These are phyloP conservation scores for Dothideomycetes sp. DNA, from an alignment of 2,329 filamentous ascomycete species.

Conservation along the genomic window DNA sequence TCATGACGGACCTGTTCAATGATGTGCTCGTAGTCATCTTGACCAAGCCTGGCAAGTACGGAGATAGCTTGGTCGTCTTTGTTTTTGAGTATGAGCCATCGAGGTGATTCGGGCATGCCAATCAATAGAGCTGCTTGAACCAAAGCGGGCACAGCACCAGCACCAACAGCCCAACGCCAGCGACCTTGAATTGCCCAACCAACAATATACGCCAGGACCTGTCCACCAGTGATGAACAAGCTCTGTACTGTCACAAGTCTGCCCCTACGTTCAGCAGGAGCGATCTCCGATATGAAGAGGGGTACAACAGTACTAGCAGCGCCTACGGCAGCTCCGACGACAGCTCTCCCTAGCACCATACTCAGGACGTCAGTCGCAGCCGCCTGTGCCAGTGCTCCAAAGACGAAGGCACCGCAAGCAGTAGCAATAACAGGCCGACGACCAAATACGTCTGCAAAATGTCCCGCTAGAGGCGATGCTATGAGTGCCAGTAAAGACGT, in stretches of 20 bases:
- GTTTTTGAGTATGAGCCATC: constrained; percentile 71
- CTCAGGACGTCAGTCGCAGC: constrained; percentile 45
- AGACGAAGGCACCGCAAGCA: constrained; percentile 58
- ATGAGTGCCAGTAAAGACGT: constrained; percentile 50
- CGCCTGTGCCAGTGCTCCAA: constrained; percentile 59
- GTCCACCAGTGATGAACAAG: constrained; percentile 77
- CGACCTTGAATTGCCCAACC: constrained; percentile 62
- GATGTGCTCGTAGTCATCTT: constrained; percentile 31
- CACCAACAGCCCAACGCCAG: constrained; percentile 87
- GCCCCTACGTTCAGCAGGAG: constrained; percentile 49
- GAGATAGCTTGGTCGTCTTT: constrained; percentile 50
- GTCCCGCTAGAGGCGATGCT: constrained; percentile 45
- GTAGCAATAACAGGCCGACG: constrained; percentile 39
- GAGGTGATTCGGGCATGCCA: constrained; percentile 77
- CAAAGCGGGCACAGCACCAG: constrained; percentile 68
- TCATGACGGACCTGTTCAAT: constrained; percentile 65
- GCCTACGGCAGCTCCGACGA: constrained; percentile 66
- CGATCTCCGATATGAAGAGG: constrained; percentile 38
- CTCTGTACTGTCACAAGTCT: constrained; percentile 72
- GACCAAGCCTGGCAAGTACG: constrained; percentile 45
- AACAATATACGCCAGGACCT: constrained; percentile 78
- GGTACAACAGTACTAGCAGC: constrained; percentile 75
- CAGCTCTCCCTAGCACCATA: constrained; percentile 59
- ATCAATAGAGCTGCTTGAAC: constrained; percentile 61
- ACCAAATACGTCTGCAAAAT: constrained; percentile 42